phyloP scores from a whole-genome alignment of 345 rosid species.

The Moringa oleifera region DNA sequence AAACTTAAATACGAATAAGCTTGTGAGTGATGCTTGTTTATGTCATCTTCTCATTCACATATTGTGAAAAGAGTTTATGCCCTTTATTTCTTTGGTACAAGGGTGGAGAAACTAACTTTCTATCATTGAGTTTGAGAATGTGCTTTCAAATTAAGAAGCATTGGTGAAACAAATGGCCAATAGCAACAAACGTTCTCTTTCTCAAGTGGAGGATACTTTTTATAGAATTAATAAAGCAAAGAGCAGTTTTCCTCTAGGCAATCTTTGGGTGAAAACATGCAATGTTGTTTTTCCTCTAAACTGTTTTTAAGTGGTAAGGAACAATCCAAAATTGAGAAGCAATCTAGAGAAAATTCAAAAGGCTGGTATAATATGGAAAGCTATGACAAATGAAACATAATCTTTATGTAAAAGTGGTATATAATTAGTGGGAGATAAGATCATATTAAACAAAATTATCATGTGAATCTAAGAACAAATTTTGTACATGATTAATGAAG shows the following conservation, averaged over 20 bases:
- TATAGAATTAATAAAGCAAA: background rate
- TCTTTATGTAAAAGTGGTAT: background rate
- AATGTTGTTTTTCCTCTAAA: no score
- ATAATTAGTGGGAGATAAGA: background rate
- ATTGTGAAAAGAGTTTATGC: constrained; percentile 5
- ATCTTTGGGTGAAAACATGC: no score
- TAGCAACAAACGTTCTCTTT: background rate
- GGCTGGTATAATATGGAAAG: constrained; percentile 3
- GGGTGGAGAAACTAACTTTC: constrained; percentile 11
- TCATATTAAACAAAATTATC: constrained; percentile 6
- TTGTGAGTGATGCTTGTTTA: constrained; percentile 4
- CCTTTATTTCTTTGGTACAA: constrained; percentile 3
- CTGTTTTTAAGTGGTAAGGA: no score
- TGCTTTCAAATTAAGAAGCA: constrained; percentile 5
- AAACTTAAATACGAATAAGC: constrained; percentile 3
- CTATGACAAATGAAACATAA: background rate
- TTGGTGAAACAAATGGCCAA: constrained; percentile 2
- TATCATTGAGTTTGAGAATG: constrained; percentile 8
- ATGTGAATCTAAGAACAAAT: constrained; percentile 2
- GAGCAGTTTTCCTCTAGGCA: background rate
- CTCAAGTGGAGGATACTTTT: background rate
- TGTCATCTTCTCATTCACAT: constrained; percentile 11
- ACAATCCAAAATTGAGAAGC: no score
- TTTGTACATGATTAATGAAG: constrained; percentile 3
- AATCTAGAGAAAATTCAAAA: background rate